Evolutionary conservation across 139 green algal species (phyloP).

Genomic region (Coelastrella sp.): DNA sequence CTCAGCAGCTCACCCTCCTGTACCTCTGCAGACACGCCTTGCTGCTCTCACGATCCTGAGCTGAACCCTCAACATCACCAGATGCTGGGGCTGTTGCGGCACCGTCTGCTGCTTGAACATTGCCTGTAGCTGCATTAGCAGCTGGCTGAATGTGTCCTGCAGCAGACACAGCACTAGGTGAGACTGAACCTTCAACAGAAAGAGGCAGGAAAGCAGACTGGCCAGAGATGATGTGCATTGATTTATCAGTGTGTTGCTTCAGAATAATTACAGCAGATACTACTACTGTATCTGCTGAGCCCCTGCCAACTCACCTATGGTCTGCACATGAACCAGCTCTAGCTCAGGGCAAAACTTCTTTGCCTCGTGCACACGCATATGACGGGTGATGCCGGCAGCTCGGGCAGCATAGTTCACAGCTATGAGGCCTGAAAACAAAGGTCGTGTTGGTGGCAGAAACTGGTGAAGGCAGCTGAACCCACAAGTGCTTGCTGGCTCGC

Average conservation of each 20-base stretch:
- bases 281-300: neutral
- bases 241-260: neutral
- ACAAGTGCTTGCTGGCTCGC: too few relatives aligned
- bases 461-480: too few relatives aligned
- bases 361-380: conserved; percentile 85
- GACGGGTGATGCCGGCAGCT: conserved; percentile 79
- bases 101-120: neutral
- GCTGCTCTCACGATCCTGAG: conserved; percentile 20
- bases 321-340: conserved; percentile 89
- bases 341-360: conserved; percentile 85
- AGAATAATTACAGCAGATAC: neutral
- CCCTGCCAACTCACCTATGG: conserved; percentile 68
- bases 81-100: neutral
- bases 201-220: too few relatives aligned
- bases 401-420: conserved; percentile 94
- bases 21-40: conserved; percentile 89
- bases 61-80: conserved; percentile 6
- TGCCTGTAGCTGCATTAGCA: neutral
- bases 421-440: conserved; percentile 71
- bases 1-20: conserved; percentile 47
- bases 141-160: neutral
- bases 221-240: too few relatives aligned
- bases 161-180: too few relatives aligned
- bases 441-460: too few relatives aligned
- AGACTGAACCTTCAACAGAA: too few relatives aligned